These are phyloP conservation scores for Xerocomellus intermedius DNA, from an alignment of 768 basidiomycete species.

Conservation along the genomic window DNA sequence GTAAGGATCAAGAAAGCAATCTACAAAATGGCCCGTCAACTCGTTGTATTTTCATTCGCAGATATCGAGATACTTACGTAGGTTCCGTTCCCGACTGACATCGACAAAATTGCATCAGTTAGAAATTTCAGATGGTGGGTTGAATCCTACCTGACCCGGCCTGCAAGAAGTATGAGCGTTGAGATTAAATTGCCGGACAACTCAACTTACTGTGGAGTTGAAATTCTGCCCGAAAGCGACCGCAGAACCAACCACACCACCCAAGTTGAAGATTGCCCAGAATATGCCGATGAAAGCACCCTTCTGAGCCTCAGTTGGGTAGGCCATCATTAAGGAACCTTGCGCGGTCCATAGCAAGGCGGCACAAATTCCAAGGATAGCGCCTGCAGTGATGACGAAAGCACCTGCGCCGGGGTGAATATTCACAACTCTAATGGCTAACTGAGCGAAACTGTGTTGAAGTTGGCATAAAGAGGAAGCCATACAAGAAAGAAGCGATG, in stretches of 20 bases:
- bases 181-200: neutral
- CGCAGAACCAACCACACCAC: slow-evolving; percentile 74
- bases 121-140: neutral
- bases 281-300: slow-evolving; percentile 51
- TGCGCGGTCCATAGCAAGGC: slow-evolving; percentile 55
- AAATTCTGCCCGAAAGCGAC: slow-evolving; percentile 75
- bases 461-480: neutral
- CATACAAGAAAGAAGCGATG: slow-evolving; percentile 46
- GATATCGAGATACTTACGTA: slow-evolving; percentile 60
- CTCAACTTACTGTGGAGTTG: slow-evolving; percentile 48
- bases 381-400: slow-evolving; percentile 50
- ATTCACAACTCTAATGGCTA: slow-evolving; percentile 42
- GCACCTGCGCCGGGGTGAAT: slow-evolving; percentile 38
- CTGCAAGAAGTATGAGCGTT: slow-evolving; percentile 12
- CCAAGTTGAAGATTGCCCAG: slow-evolving; percentile 77
- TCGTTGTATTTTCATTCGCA: neutral
- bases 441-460: neutral
- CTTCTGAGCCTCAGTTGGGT: slow-evolving; percentile 57
- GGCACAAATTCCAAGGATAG: slow-evolving; percentile 49
- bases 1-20: slow-evolving; percentile 75
- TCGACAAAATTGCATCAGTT: neutral
- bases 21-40: slow-evolving; percentile 36
- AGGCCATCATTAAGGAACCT: slow-evolving; percentile 54
- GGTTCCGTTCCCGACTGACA: slow-evolving; percentile 66
- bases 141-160: slow-evolving; percentile 27